Evolutionary conservation across 306 rosid genomes (phyloP).

Genomic region (Vigna mungo): DNA sequence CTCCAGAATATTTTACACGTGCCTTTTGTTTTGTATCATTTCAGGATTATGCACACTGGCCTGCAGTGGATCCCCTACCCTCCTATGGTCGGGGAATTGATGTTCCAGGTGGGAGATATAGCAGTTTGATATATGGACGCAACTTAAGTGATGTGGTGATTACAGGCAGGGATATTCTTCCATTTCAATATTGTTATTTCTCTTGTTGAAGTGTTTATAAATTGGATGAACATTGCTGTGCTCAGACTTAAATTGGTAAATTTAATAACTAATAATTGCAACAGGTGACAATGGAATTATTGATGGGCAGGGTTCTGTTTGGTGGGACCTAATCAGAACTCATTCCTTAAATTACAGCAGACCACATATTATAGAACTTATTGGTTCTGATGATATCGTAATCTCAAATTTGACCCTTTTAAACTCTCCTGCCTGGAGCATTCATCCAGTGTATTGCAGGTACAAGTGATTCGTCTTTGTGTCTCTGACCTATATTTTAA

Average conservation of each 20-base stretch:
- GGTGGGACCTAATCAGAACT: constrained; percentile 65
- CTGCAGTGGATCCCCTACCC: constrained; percentile 56
- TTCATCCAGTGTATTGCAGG: constrained; percentile 86
- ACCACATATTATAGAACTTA: constrained; percentile 71
- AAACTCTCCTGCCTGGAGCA: constrained; percentile 72
- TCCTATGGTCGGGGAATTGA: constrained; percentile 66
- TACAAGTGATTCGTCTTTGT: constrained; percentile 36
- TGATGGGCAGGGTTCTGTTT: constrained; percentile 74
- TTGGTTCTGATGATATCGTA: constrained; percentile 51
- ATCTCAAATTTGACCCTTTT: constrained; percentile 71
- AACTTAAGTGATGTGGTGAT: constrained; percentile 65
- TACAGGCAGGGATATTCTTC: constrained; percentile 55
- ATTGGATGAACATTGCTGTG: constrained; percentile 26
- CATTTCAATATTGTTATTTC: background rate
- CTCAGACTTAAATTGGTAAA: constrained; percentile 30
- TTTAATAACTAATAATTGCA: constrained; percentile 22
- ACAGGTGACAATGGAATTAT: constrained; percentile 77
- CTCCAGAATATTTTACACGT: background rate
- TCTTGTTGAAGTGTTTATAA: constrained; percentile 3
- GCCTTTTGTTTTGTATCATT: background rate
- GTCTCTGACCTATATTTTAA: constrained; percentile 5
- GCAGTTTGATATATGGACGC: constrained; percentile 63
- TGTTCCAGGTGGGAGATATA: constrained; percentile 58
- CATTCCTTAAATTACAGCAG: constrained; percentile 64
- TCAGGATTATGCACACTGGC: constrained; percentile 63